Conservation (phyloP, 2,329 filamentous ascomycete genomes). For the Blastomyces parvus region DNA sequence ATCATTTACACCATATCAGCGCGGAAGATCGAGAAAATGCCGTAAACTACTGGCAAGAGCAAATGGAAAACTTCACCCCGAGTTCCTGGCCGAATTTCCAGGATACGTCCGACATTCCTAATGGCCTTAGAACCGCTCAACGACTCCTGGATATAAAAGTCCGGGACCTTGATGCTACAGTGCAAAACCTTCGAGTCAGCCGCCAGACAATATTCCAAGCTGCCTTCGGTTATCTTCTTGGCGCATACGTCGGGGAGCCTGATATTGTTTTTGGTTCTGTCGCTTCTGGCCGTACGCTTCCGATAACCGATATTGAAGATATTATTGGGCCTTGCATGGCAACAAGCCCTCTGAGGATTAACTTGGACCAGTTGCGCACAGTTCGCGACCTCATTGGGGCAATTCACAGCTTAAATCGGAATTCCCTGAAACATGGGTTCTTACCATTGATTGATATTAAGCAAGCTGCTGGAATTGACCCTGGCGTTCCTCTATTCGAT, state of each 20-base stretch:
- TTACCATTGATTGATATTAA: constrained; percentile 62
- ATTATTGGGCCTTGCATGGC: constrained; percentile 72
- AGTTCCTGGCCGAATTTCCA: constrained; percentile 51
- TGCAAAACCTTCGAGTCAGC: constrained; percentile 43
- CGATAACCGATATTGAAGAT: constrained; percentile 58
- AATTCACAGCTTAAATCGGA: constrained; percentile 57
- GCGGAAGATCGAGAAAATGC: constrained; percentile 33
- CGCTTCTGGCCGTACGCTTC: constrained; percentile 69
- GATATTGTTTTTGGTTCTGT: constrained; percentile 71
- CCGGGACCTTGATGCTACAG: constrained; percentile 27
- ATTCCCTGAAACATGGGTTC: constrained; percentile 53
- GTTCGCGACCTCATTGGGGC: constrained; percentile 53
- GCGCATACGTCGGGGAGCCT: constrained; percentile 50
- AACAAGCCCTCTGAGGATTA: constrained; percentile 61
- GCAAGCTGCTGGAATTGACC: constrained; percentile 46
- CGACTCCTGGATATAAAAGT: constrained; percentile 30
- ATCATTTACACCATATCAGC: constrained; percentile 31
- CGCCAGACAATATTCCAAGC: constrained; percentile 69
- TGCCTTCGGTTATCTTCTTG: constrained; percentile 56
- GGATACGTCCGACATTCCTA: constrained; percentile 24
- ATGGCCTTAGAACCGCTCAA: constrained; percentile 22
- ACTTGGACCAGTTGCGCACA: constrained; percentile 44
- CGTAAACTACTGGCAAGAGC: constrained; percentile 59
- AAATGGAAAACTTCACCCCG: constrained; percentile 50
- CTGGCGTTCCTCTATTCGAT: constrained; percentile 56